Evolutionary conservation across 1,284 basidiomycete species (phyloP), one percentile per base, ranked within the genome.

Genomic region (Macrocystidia cucumis): DNA sequence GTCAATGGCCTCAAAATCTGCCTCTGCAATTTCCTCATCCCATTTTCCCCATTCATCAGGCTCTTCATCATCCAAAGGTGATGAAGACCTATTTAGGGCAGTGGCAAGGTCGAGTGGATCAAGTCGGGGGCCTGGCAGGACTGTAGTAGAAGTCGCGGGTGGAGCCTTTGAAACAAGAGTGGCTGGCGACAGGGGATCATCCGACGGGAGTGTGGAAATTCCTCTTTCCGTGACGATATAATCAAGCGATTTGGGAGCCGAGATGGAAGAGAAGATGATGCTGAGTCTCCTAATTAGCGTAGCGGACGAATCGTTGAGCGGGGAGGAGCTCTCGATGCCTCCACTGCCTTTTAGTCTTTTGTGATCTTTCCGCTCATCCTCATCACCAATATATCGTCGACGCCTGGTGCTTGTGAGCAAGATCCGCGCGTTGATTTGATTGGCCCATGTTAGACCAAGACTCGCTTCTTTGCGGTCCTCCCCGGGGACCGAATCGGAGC

Each of bases 391-490:
- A 43, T 78, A 64, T 24, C 75, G 67, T 40, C 81, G 65, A 38
- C 88, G 65, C 4, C 74, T 73, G 0, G 91, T 92, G 11, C 88
- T 72, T 30, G 72, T 75, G 31, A 95, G 67, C 71, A 95, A 81
- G 37, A 96, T 70, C 8, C 92, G 72, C 3, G 69, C 69, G 44
- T 92, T 92, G 40, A 96, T 67, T 43, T 87, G 82, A 54, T 93
- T 93, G 6, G 90, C 83, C 92, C 92, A 97, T 2, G 80, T 79
- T 32, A 93, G 75, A 0, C 92, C 92, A 2, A 97, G 60, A 24
- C 74, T 75, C 0, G 86, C 90, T 57, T 91, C 85, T 51, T 91
- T 89, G 37, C 55, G 58, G 38, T 65, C 59, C 49, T 82, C 77
- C 27, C 70, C 67, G 27, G 69, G 62, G 22, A 73, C 48, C 38